These are phyloP conservation scores for Clonostachys sp. DNA, from an alignment of 2,329 filamentous ascomycete species.

Conservation along the genomic window DNA sequence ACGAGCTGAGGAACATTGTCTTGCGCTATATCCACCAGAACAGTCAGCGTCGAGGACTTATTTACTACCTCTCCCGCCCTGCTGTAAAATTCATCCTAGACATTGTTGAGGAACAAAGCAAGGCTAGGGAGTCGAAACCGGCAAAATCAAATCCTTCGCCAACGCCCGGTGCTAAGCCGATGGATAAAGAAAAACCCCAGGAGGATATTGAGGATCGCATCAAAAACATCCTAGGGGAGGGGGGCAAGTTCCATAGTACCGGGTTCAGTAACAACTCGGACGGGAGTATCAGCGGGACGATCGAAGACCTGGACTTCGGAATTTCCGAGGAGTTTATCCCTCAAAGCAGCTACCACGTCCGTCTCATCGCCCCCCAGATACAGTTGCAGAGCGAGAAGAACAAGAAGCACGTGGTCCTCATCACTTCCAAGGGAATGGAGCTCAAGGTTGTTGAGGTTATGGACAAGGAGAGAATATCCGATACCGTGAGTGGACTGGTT, in stretches of 20 bases:
- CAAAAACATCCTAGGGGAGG: slow-evolving; percentile 78
- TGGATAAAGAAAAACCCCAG: slow-evolving; percentile 51
- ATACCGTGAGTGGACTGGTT: slow-evolving; percentile 90
- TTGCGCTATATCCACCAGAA: slow-evolving; percentile 97
- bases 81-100: slow-evolving; percentile 98
- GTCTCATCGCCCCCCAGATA: slow-evolving; percentile 94
- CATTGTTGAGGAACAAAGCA: slow-evolving; percentile 91
- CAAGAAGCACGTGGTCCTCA: slow-evolving; percentile 90
- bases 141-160: slow-evolving; percentile 15
- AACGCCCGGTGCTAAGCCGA: slow-evolving; percentile 22
- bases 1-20: slow-evolving; percentile 90
- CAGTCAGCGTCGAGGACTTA: slow-evolving; percentile 89
- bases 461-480: slow-evolving; percentile 89
- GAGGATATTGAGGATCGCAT: slow-evolving; percentile 76
- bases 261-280: slow-evolving; percentile 24
- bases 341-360: slow-evolving; percentile 91
- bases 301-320: slow-evolving; percentile 64
- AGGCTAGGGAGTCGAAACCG: slow-evolving; percentile 32
- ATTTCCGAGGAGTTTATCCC: slow-evolving; percentile 85
- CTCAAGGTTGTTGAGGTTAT: slow-evolving; percentile 96
- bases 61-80: slow-evolving; percentile 94
- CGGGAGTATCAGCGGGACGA: slow-evolving; percentile 31
- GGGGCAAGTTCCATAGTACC: slow-evolving; percentile 66
- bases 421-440: slow-evolving; percentile 97
- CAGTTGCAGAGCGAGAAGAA: slow-evolving; percentile 99